phyloP scores from a whole-genome alignment of 2,329 filamentous ascomycete species.

The Microcera coccophila region DNA sequence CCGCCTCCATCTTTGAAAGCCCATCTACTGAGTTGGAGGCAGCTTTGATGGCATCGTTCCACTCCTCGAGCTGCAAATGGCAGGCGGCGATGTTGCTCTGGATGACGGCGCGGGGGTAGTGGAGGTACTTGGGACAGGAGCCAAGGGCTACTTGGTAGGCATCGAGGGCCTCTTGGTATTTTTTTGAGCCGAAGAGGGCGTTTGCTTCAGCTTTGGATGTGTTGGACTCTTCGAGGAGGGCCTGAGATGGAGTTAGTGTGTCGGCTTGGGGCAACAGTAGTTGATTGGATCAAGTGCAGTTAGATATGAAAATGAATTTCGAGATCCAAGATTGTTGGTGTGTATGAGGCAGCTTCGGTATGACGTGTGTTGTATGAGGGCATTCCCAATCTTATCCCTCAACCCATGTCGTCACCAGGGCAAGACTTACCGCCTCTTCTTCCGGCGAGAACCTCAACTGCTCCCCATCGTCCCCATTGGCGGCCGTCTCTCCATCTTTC shows the following conservation, averaged over 20 bases:
- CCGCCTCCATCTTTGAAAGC: constrained; percentile 58
- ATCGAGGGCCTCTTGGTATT: constrained; percentile 73
- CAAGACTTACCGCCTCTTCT: constrained; percentile 51
- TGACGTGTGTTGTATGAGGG: too few relatives aligned
- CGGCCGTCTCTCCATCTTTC: constrained; percentile 2
- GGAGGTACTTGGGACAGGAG: constrained; percentile 76
- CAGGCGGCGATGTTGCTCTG: constrained; percentile 87
- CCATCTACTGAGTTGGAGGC: constrained; percentile 70
- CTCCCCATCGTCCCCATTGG: constrained; percentile 18
- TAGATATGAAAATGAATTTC: too few relatives aligned
- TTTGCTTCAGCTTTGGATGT: constrained; percentile 74
- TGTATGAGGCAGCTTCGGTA: too few relatives aligned
- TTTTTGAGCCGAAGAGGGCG: constrained; percentile 66
- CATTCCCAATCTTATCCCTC: too few relatives aligned
- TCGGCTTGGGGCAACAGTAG: too few relatives aligned
- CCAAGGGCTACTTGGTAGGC: constrained; percentile 78
- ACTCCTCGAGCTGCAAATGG: constrained; percentile 77
- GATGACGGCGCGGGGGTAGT: constrained; percentile 84
- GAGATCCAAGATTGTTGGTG: too few relatives aligned
- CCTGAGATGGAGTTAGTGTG: constrained; percentile 39
- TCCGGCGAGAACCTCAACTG: constrained; percentile 47
- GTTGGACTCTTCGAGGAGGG: constrained; percentile 67
- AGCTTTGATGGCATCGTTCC: constrained; percentile 74
- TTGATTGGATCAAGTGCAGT: too few relatives aligned
- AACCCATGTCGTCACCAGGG: neutral